phyloP scores from a whole-genome alignment of 305 asterid species.

The Fraxinus albicans region DNA sequence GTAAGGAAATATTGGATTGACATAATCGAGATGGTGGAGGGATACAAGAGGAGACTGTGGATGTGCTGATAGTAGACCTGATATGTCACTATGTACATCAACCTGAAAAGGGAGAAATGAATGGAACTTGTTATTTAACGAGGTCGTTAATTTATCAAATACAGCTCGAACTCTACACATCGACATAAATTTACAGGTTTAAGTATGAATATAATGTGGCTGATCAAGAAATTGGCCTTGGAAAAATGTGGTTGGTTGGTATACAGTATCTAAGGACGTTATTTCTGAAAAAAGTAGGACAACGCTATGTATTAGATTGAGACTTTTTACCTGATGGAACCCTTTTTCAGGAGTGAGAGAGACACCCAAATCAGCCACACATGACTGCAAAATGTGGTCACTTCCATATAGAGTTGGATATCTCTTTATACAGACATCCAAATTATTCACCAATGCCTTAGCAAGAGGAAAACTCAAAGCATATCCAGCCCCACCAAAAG shows the following conservation, averaged over 20 bases:
- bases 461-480: conserved; percentile 40
- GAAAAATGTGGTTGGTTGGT: background rate
- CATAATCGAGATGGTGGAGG: conserved; percentile 36
- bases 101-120: conserved; percentile 14
- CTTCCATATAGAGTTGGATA: conserved; percentile 33
- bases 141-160: no score
- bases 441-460: conserved; percentile 28
- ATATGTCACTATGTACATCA: conserved; percentile 37
- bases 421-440: conserved; percentile 31
- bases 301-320: no score
- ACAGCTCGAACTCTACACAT: no score
- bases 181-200: background rate
- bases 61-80: conserved; percentile 36
- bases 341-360: conserved; percentile 35
- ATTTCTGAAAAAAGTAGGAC: background rate
- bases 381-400: conserved; percentile 39
- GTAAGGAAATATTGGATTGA: conserved; percentile 36
- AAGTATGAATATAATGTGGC: background rate
- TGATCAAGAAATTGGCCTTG: background rate
- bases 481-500: conserved; percentile 41
- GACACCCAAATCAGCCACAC: conserved; percentile 40
- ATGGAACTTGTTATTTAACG: no score
- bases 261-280: background rate
- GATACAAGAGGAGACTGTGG: conserved; percentile 38
- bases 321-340: conserved; percentile 34